These are phyloP conservation scores for Acanthamoeba triangularis DNA, from an alignment of 208 protist genomes.

Conservation along the genomic window DNA sequence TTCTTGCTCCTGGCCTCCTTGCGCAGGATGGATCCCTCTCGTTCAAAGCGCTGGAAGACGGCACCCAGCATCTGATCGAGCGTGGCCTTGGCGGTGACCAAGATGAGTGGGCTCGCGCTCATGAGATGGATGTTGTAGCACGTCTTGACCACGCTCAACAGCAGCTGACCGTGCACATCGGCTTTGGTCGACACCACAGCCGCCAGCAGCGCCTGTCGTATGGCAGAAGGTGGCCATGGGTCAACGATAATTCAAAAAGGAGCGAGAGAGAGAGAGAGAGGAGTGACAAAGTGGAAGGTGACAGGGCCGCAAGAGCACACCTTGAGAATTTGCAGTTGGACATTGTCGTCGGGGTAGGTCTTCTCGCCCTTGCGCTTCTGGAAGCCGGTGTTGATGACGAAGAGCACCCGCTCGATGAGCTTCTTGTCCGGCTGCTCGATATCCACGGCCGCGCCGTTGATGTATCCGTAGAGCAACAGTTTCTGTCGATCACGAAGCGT, in stretches of 20 bases:
- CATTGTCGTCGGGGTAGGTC: slow-evolving; percentile 82
- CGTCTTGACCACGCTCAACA: slow-evolving; percentile 89
- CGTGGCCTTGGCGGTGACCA: slow-evolving; percentile 84
- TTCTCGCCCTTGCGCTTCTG: slow-evolving; percentile 65
- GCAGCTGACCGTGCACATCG: slow-evolving; percentile 89
- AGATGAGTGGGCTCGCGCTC: slow-evolving; percentile 78
- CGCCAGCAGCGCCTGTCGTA: slow-evolving; percentile 86
- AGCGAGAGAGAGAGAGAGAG: background rate
- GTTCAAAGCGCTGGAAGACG: slow-evolving; percentile 84
- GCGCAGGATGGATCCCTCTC: background rate
- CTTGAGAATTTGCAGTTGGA: slow-evolving; percentile 92
- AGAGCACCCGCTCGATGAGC: slow-evolving; percentile 84
- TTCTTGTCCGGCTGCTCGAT: slow-evolving; percentile 70
- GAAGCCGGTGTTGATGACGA: slow-evolving; percentile 88
- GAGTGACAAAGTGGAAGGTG: background rate
- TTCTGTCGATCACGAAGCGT: slow-evolving; percentile 77
- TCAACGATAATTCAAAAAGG: background rate
- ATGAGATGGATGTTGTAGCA: slow-evolving; percentile 92
- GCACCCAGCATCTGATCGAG: slow-evolving; percentile 88
- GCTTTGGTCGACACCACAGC: slow-evolving; percentile 86
- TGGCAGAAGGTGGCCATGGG: background rate
- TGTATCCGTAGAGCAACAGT: slow-evolving; percentile 89
- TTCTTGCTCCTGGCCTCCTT: background rate
- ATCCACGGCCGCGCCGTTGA: slow-evolving; percentile 75
- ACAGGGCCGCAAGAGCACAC: background rate